Conservation (phyloP, 2,329 filamentous ascomycete species). For the Colletotrichum eleusines region DNA sequence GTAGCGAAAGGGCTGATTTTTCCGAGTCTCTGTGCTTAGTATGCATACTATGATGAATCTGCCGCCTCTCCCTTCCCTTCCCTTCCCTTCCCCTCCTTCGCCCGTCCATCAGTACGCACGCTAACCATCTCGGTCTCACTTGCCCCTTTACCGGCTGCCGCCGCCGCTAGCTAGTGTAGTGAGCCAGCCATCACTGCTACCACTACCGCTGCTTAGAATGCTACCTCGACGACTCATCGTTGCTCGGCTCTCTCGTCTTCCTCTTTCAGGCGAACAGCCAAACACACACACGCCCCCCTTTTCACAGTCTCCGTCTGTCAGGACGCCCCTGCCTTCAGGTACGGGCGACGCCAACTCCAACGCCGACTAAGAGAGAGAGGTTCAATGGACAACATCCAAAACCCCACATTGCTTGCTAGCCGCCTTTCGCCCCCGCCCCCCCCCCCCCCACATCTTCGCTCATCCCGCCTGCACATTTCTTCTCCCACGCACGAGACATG, state of each 20-base stretch:
- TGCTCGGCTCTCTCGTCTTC: neutral
- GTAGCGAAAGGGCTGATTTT: slow-evolving; percentile 21
- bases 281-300: neutral
- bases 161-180: slow-evolving; percentile 15
- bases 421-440: neutral
- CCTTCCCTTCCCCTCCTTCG: neutral
- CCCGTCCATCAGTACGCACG: neutral
- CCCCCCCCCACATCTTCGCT: slow-evolving; percentile 33
- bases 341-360: slow-evolving; percentile 8
- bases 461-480: slow-evolving; percentile 13
- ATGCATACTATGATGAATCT: neutral
- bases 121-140: slow-evolving; percentile 26
- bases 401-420: slow-evolving; percentile 17
- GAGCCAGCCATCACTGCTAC: slow-evolving; percentile 13
- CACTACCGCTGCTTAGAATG: slow-evolving; percentile 10
- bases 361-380: neutral
- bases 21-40: slow-evolving; percentile 3
- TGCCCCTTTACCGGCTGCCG: slow-evolving; percentile 29
- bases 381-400: neutral
- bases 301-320: neutral
- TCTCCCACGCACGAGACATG: slow-evolving; percentile 22
- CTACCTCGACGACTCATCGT: slow-evolving; percentile 9
- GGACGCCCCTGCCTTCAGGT: slow-evolving; percentile 7
- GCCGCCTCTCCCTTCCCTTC: neutral
- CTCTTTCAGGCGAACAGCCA: neutral